A percentile compares a stretch with the other conserved stretches of the same genome.
Conservation (phyloP, 805 yeast species). For the Isabelozyma heimii region DNA sequence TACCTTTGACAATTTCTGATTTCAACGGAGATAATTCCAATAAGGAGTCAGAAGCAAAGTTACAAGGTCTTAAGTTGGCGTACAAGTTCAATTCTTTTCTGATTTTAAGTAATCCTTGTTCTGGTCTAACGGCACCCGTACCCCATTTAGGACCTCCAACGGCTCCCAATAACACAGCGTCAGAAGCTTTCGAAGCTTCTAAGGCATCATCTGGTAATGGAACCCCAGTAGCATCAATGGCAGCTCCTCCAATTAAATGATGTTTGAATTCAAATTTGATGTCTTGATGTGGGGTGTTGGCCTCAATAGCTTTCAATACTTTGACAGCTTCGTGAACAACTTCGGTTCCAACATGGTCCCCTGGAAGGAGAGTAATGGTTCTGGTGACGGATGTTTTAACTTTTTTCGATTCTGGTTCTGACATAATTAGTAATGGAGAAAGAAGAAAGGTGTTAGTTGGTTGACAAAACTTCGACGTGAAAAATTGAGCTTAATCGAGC, state of each 20-base stretch:
- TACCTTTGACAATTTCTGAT: slow-evolving; percentile 81
- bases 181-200: slow-evolving; percentile 78
- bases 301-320: slow-evolving; percentile 77
- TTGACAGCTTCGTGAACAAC: slow-evolving; percentile 87
- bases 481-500: background rate
- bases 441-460: background rate
- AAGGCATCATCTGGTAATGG: slow-evolving; percentile 87
- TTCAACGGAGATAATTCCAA: slow-evolving; percentile 86
- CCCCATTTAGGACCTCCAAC: slow-evolving; percentile 99
- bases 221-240: slow-evolving; percentile 93
- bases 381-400: slow-evolving; percentile 34
- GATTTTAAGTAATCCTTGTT: slow-evolving; percentile 91
- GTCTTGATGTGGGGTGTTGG: slow-evolving; percentile 33
- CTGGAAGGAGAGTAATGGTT: slow-evolving; percentile 85
- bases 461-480: background rate
- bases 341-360: slow-evolving; percentile 97
- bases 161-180: slow-evolving; percentile 96
- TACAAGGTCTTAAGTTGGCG: slow-evolving; percentile 96
- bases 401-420: slow-evolving; percentile 16
- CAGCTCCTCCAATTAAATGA: slow-evolving; percentile 96
- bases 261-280: slow-evolving; percentile 72
- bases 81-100: slow-evolving; percentile 91
- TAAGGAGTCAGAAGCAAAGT: slow-evolving; percentile 81
- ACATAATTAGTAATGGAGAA: slow-evolving; percentile 7
- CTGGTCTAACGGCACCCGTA: slow-evolving; percentile 93